Percentiles rank a stretch among this genome's conserved stretches.
phyloP scores from a whole-genome alignment of 441 rosid genomes.

The Flueggea neowawraea region DNA sequence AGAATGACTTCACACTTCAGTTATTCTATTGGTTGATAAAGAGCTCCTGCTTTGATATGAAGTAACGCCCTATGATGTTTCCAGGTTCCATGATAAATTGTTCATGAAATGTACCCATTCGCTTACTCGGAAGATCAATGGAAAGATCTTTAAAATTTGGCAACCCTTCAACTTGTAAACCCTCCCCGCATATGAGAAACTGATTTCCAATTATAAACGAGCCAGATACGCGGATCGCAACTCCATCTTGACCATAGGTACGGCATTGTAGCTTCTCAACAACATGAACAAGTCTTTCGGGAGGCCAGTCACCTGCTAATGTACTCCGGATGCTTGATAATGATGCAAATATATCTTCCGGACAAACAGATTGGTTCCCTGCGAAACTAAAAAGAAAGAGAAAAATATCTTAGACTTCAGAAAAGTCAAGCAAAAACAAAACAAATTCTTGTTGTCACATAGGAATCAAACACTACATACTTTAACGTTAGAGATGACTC shows the following conservation, averaged over 20 bases:
- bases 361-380: slow-evolving; percentile 52
- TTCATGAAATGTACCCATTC: slow-evolving; percentile 88
- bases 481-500: too few relatives aligned
- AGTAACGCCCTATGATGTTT: slow-evolving; percentile 59
- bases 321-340: slow-evolving; percentile 72
- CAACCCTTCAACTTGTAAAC: slow-evolving; percentile 88
- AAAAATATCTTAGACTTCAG: slow-evolving; percentile 8
- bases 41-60: slow-evolving; percentile 76
- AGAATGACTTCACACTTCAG: too few relatives aligned
- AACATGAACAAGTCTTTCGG: slow-evolving; percentile 80
- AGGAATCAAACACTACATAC: too few relatives aligned
- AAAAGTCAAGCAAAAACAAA: not conserved
- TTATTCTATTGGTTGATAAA: slow-evolving; percentile 34
- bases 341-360: slow-evolving; percentile 47
- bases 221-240: slow-evolving; percentile 79
- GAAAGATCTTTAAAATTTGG: slow-evolving; percentile 85
- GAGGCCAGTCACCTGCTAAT: slow-evolving; percentile 81
- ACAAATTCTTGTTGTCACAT: too few relatives aligned
- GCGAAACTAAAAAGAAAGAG: slow-evolving; percentile 41
- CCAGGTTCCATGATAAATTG: slow-evolving; percentile 71
- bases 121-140: slow-evolving; percentile 65
- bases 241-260: slow-evolving; percentile 57
- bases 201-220: slow-evolving; percentile 85
- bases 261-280: slow-evolving; percentile 92
- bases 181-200: slow-evolving; percentile 92